A percentile compares a stretch with the other conserved stretches of the same genome.
Conservation (phyloP, 306 rosid species). For the Lupinus albus region DNA sequence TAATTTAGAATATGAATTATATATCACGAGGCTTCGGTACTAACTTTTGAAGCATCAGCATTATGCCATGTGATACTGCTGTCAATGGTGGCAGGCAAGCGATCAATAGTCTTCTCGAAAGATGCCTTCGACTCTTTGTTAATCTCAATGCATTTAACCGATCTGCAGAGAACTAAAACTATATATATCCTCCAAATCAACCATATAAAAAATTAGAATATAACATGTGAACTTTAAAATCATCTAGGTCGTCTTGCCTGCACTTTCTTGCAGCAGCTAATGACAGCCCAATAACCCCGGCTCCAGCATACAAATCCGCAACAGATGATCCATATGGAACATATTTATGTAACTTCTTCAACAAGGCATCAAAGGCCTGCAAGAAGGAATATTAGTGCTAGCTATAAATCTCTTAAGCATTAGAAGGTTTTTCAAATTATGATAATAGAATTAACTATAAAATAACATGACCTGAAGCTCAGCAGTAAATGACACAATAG, state of each 20-base stretch:
- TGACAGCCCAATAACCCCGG: constrained; percentile 93
- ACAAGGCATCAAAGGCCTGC: constrained; percentile 88
- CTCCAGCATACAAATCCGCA: constrained; percentile 94
- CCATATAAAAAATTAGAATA: constrained; percentile 25
- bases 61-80: constrained; percentile 91
- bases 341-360: constrained; percentile 82
- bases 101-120: constrained; percentile 85
- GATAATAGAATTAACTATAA: not conserved
- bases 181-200: constrained; percentile 24
- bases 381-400: constrained; percentile 17
- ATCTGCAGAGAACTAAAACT: constrained; percentile 55
- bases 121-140: constrained; percentile 88
- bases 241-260: constrained; percentile 71
- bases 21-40: constrained; percentile 38
- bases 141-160: constrained; percentile 88
- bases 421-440: constrained; percentile 6
- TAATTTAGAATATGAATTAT: constrained; percentile 20
- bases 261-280: constrained; percentile 87
- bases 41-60: constrained; percentile 87
- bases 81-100: constrained; percentile 62
- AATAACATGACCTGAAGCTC: no score
- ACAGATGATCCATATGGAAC: constrained; percentile 89
- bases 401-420: not conserved
- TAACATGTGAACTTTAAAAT: constrained; percentile 30
- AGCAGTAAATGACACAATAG: no score